Base-by-base conservation (phyloP, 2,329 filamentous ascomycete genomes). In the Xylariaceae sp. region DNA sequence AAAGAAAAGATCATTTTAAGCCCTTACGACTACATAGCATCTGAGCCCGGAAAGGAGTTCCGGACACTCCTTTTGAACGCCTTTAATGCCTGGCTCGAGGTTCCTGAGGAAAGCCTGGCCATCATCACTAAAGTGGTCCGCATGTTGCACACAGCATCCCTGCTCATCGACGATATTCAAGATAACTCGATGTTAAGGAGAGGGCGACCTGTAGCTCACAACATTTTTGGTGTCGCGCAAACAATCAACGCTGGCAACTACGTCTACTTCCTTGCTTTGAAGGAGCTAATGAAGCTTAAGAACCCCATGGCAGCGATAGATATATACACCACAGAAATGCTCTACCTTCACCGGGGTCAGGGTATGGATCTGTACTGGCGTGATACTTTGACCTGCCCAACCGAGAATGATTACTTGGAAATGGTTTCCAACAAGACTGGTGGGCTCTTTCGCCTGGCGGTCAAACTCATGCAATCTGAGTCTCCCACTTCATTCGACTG, bases 401-500 rank as follows among this genome's bases (percentile, higher is more conserved):
- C 83, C 44, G 91, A 94, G 72, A 89, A 92, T 60, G 91, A 95
- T 73, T 96, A 96, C 73, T 81, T 95, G 9, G 89, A 95, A 70
- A 95, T 96, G 91, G 90, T 96, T 5, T 85, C 84, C 63, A 92
- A 95, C 75, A 96, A 96, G 76, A 96, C 91, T 0, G 91, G 91
- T 40, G 91, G 91, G 0, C 79, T 96, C 1, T 95, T 96, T 77
- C 82, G 91, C 24, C 76, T 96, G 6, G 89, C 89, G 23, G 86
- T 95, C 68, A 91, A 92, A 75, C 81, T 95, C 29, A 95, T 96
- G 90, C 89, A 93, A 71, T 88, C 88, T 42, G 88, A 92, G 73
- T 82, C 81, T 20, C 63, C 67, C 15, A 70, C 74, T 10, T 65
- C 65, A 10, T 72, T 81, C 24, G 87, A 93, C 76, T 93, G 89